Evolutionary conservation across 805 yeast species (phyloP).

Genomic region (Barnettozyma sp.): DNA sequence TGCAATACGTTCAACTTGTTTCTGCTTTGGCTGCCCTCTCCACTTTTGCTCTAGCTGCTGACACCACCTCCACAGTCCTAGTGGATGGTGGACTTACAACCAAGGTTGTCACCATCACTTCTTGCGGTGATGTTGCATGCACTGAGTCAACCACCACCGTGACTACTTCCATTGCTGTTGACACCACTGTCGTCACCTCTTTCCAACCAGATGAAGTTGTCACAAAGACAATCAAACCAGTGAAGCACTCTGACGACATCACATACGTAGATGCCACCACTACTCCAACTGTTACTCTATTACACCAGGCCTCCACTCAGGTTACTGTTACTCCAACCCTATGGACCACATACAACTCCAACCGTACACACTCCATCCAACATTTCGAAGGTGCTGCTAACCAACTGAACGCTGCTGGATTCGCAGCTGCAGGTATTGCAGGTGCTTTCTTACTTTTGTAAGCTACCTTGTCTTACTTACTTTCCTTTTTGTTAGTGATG

Average conservation of each 20-base stretch:
- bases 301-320: slow-evolving; percentile 39
- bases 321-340: slow-evolving; percentile 33
- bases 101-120: slow-evolving; percentile 23
- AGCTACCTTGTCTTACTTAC: background rate
- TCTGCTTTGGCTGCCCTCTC: slow-evolving; percentile 23
- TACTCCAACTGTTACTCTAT: slow-evolving; percentile 31
- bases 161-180: slow-evolving; percentile 13
- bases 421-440: slow-evolving; percentile 25
- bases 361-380: slow-evolving; percentile 12
- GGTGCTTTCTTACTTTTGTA: slow-evolving; percentile 24
- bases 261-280: slow-evolving; percentile 34
- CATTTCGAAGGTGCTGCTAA: slow-evolving; percentile 22
- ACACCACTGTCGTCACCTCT: slow-evolving; percentile 19
- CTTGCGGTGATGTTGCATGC: slow-evolving; percentile 22
- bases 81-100: slow-evolving; percentile 14
- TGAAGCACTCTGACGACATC: slow-evolving; percentile 28
- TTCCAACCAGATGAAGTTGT: slow-evolving; percentile 18
- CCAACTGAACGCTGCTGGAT: slow-evolving; percentile 17
- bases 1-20: slow-evolving; percentile 22
- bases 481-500: no score
- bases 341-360: slow-evolving; percentile 27
- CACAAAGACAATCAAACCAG: slow-evolving; percentile 17
- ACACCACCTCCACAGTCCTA: slow-evolving; percentile 20
- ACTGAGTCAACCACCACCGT: slow-evolving; percentile 5
- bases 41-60: slow-evolving; percentile 19